phyloP scores from a whole-genome alignment of 495 filamentous ascomycete genomes.

The Penicillium parvum region DNA sequence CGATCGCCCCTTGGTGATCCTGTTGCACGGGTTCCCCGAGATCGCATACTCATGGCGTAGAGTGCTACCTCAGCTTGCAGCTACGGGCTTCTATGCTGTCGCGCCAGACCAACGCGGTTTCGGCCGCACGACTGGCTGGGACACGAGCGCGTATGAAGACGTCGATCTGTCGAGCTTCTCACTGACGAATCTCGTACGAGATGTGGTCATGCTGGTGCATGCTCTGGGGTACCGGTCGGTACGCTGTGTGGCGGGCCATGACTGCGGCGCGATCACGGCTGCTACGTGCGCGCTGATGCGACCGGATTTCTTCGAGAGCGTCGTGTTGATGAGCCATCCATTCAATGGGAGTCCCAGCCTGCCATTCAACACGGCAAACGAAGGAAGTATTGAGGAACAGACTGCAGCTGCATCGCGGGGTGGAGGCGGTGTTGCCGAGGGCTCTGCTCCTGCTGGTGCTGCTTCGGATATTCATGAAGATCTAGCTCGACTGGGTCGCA shows the following conservation, averaged over 20 bases:
- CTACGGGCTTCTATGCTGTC: conserved; percentile 56
- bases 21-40: conserved; percentile 65
- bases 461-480: conserved; percentile 44
- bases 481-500: conserved; percentile 49
- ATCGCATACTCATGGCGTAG: conserved; percentile 68
- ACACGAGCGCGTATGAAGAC: conserved; percentile 41
- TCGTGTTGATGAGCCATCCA: conserved; percentile 54
- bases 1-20: conserved; percentile 54
- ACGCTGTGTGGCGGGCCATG: conserved; percentile 61
- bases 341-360: conserved; percentile 47
- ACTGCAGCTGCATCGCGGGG: conserved; percentile 6
- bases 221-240: conserved; percentile 55
- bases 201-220: conserved; percentile 57
- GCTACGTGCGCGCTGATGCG: conserved; percentile 57
- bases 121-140: conserved; percentile 61
- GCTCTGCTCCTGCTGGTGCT: conserved; percentile 14
- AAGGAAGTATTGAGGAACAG: conserved; percentile 17
- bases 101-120: conserved; percentile 68
- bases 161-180: conserved; percentile 56
- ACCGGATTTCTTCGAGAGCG: conserved; percentile 58
- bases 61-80: conserved; percentile 52
- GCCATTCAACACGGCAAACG: conserved; percentile 47
- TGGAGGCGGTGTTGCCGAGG: conserved; percentile 29
- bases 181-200: conserved; percentile 56
- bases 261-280: conserved; percentile 59